These are phyloP conservation scores for Heteromeles arbutifolia DNA, from an alignment of 306 rosid species.

Conservation along the genomic window DNA sequence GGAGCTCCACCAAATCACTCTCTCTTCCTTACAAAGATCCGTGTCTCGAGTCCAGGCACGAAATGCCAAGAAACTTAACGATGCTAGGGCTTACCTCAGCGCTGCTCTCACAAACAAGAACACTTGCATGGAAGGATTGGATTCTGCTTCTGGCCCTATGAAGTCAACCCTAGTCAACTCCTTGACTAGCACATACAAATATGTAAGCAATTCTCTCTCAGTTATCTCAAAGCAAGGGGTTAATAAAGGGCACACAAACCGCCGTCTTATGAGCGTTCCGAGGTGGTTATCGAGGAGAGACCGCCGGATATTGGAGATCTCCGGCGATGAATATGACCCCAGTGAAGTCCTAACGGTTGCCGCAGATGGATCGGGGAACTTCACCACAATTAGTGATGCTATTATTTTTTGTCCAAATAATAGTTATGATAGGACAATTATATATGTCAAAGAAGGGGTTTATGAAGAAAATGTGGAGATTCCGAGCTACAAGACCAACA, in stretches of 20 bases:
- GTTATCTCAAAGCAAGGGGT: slow-evolving; percentile 33
- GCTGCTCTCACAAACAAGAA: slow-evolving; percentile 81
- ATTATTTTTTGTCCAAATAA: slow-evolving; percentile 59
- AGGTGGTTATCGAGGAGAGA: slow-evolving; percentile 36
- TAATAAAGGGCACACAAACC: slow-evolving; percentile 18
- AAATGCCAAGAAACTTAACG: slow-evolving; percentile 20
- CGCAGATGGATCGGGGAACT: slow-evolving; percentile 63
- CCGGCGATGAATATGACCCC: slow-evolving; percentile 29
- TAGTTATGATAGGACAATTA: slow-evolving; percentile 49
- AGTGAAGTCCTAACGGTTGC: slow-evolving; percentile 51
- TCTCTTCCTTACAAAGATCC: slow-evolving; percentile 45
- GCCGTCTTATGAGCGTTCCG: slow-evolving; percentile 39
- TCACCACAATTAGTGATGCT: slow-evolving; percentile 58
- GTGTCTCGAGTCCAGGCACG: slow-evolving; percentile 30
- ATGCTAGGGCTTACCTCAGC: slow-evolving; percentile 66
- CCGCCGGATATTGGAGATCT: slow-evolving; percentile 27
- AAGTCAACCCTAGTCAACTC: slow-evolving; percentile 47
- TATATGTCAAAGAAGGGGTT: slow-evolving; percentile 52
- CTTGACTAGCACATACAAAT: slow-evolving; percentile 39
- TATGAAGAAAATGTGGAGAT: slow-evolving; percentile 70
- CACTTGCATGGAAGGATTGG: slow-evolving; percentile 80
- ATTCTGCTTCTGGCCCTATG: slow-evolving; percentile 58
- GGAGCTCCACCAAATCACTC: slow-evolving; percentile 62
- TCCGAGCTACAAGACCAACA: slow-evolving; percentile 56
- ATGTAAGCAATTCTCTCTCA: slow-evolving; percentile 67